Base-by-base conservation (phyloP, 1,139 yeast genomes). In the Petasospora fabianii region DNA sequence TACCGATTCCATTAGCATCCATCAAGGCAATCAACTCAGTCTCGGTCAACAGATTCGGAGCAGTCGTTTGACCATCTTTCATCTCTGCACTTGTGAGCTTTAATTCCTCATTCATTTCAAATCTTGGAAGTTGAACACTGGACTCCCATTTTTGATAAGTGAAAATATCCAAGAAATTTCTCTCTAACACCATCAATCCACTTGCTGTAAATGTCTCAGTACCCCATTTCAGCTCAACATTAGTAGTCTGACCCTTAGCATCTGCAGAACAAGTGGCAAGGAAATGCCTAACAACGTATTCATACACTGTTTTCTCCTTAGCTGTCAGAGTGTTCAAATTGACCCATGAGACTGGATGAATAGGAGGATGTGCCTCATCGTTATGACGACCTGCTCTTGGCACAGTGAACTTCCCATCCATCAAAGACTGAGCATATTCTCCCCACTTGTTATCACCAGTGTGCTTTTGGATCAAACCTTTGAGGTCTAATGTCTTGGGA, bases 311-410 rank as follows among this genome's bases (percentile, higher is more conserved):
- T 54, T 74, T 74, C 49, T 85, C 85, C 34, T 72, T 75, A 1
- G 68, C 65, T 6, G 64, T 64, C 16, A 66, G 54, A 5, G 68
- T 61, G 6, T 59, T 41, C 14, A 60, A 60, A 24, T 67, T 59
- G 2, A 66, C 41, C 34, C 46, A 48, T 7, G 57, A 34, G 13
- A 92, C 82, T 0, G 99, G 99, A 58, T 94, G 97, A 44, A 94
- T 94, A 0, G 99, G 97, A 3, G 98, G 98, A 71, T 94, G 99
- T 16, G 98, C 97, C 55, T 87, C 82, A 64, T 94, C 99, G 56
- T 90, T 87, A 54, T 85, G 82, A 16, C 68, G 70, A 2, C 99
- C 99, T 29, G 69, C 69, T 36, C 98, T 64, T 0, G 99, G 98
- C 3, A 60, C 56, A 15, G 70, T 58, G 52, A 73, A 84, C 36